Evolutionary conservation across 768 basidiomycete species (phyloP).

Genomic region (Boletales sp.): DNA sequence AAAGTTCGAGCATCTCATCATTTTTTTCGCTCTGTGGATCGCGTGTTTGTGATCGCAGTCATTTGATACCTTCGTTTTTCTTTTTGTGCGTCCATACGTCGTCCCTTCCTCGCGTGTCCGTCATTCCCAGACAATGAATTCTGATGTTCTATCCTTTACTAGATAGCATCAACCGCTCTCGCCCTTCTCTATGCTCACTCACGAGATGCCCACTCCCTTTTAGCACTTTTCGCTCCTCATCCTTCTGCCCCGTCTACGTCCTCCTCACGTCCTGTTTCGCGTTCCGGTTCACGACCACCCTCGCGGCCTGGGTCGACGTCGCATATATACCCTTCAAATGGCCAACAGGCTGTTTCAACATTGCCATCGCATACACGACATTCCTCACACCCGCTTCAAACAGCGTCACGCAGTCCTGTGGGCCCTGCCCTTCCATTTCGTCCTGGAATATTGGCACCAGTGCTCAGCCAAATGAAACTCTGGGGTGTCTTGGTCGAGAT

Average conservation of each 20-base stretch:
- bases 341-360: conserved; percentile 5
- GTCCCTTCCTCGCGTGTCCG: background rate
- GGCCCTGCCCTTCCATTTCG: conserved; percentile 14
- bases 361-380: conserved; percentile 9
- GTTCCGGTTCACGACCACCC: conserved; percentile 18
- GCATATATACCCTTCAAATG: conserved; percentile 4
- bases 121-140: conserved; percentile 9
- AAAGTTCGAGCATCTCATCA: conserved; percentile 28
- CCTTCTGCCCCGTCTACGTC: conserved; percentile 2
- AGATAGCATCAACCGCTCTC: conserved; percentile 29
- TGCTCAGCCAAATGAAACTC: conserved; percentile 14
- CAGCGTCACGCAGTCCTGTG: background rate
- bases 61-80: conserved; percentile 39
- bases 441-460: conserved; percentile 15
- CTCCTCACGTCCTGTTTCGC: conserved; percentile 19
- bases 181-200: conserved; percentile 26
- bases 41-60: conserved; percentile 36
- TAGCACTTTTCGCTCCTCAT: conserved; percentile 16
- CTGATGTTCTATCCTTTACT: conserved; percentile 5
- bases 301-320: conserved; percentile 20
- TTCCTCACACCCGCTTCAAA: conserved; percentile 8
- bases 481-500: conserved; percentile 27
- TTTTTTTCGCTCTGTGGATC: background rate
- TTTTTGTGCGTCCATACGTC: background rate
- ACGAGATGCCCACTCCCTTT: conserved; percentile 20